phyloP scores from a whole-genome alignment of 2,329 filamentous ascomycete genomes.

The Teratosphaeria pseudoeucalypti region DNA sequence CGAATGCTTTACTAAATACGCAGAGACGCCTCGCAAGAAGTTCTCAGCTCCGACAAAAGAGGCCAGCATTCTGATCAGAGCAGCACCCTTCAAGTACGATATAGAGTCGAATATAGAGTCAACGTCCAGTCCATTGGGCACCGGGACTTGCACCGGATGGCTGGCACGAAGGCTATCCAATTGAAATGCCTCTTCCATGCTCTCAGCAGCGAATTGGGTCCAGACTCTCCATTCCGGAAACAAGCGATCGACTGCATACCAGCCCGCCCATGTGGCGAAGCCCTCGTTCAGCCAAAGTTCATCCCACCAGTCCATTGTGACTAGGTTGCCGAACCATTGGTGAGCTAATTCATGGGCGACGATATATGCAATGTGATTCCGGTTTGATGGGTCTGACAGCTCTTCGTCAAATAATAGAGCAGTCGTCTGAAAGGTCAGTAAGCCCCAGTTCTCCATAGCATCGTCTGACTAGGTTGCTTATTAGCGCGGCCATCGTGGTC shows the following conservation, averaged over 20 bases:
- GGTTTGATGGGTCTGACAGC: background rate
- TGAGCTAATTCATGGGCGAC: background rate
- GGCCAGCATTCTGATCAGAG: background rate
- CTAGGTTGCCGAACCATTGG: background rate
- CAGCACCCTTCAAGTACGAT: background rate
- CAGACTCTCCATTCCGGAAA: background rate
- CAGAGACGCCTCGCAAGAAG: background rate
- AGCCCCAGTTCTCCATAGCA: background rate
- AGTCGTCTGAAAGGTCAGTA: background rate
- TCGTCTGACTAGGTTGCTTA: background rate
- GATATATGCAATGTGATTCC: background rate
- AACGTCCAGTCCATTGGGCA: background rate
- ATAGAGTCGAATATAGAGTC: background rate
- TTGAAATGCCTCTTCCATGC: background rate
- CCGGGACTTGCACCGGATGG: background rate
- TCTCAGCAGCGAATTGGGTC: background rate
- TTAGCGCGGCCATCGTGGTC: background rate
- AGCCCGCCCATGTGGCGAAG: background rate
- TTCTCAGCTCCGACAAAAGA: background rate
- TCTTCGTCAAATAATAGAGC: background rate
- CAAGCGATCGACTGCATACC: background rate
- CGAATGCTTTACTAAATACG: background rate
- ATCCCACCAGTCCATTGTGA: background rate
- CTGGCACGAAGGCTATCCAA: background rate
- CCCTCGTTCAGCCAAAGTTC: background rate